Evolutionary conservation across 1,139 yeast genomes (phyloP).

Genomic region (Kurtzmaniella quercitrusa): DNA sequence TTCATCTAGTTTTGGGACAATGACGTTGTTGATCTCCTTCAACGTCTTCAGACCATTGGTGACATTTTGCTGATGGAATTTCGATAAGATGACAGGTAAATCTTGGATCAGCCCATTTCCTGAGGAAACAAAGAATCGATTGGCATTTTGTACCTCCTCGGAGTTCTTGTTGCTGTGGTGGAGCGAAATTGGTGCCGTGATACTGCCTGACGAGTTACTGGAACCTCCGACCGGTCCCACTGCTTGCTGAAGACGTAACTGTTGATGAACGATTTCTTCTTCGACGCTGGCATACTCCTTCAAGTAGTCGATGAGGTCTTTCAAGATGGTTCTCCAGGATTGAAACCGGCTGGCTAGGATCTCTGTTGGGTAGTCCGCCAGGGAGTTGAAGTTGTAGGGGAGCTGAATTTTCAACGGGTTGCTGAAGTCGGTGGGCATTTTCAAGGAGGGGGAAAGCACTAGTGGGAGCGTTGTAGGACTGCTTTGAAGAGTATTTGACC

Average conservation of each 20-base stretch:
- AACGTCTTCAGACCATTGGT: constrained; percentile 61
- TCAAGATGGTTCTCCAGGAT: constrained; percentile 81
- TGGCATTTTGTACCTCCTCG: constrained; percentile 34
- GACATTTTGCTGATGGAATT: constrained; percentile 73
- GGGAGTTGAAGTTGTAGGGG: constrained; percentile 30
- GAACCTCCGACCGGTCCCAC: constrained; percentile 37
- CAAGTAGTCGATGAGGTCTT: constrained; percentile 69
- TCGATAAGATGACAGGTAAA: constrained; percentile 67
- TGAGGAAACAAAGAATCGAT: constrained; percentile 58
- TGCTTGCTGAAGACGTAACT: constrained; percentile 75
- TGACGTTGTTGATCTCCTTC: constrained; percentile 62
- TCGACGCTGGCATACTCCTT: constrained; percentile 80
- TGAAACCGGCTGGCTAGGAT: constrained; percentile 76
- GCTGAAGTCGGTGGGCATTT: constrained; percentile 17
- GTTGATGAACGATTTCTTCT: constrained; percentile 84
- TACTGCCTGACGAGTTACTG: constrained; percentile 8
- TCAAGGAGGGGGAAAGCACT: no score
- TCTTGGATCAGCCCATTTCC: constrained; percentile 85
- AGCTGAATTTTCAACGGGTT: constrained; percentile 38
- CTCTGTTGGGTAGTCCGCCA: constrained; percentile 67
- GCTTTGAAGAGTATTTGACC: no score
- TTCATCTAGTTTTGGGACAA: constrained; percentile 83
- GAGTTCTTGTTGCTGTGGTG: constrained; percentile 14
- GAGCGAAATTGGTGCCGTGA: constrained; percentile 4
- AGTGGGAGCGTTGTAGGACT: no score